Evolutionary conservation across 495 filamentous ascomycete species (phyloP).

Genomic region (Penicillium odoratum): DNA sequence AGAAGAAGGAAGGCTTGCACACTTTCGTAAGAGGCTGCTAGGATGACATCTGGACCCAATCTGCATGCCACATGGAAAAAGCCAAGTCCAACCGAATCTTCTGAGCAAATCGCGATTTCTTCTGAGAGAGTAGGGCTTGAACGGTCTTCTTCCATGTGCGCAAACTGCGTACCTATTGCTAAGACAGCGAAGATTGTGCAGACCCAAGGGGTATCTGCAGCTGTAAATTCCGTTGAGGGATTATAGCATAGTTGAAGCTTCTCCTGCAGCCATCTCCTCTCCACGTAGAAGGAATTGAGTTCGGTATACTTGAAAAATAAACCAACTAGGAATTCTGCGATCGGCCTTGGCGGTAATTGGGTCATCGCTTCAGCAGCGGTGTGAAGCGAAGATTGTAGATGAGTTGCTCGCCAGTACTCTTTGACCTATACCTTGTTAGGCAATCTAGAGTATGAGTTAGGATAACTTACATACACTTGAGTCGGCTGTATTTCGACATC

Average conservation of each 20-base stretch:
- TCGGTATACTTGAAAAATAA: constrained; percentile 51
- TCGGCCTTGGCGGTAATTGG: constrained; percentile 44
- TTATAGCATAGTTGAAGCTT: constrained; percentile 43
- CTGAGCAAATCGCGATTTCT: constrained; percentile 37
- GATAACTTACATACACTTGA: constrained; percentile 25
- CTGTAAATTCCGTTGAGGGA: constrained; percentile 28
- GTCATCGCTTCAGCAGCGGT: constrained; percentile 34
- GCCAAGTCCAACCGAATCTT: constrained; percentile 47
- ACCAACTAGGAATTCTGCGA: constrained; percentile 46
- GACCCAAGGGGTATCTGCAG: constrained; percentile 41
- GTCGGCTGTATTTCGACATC: constrained; percentile 30
- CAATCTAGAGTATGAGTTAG: background rate
- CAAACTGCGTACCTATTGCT: constrained; percentile 51
- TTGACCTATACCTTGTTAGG: constrained; percentile 29
- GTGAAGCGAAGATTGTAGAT: constrained; percentile 42
- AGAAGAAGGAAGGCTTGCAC: constrained; percentile 50
- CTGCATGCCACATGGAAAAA: constrained; percentile 49
- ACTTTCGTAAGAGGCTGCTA: constrained; percentile 46
- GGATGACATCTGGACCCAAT: constrained; percentile 49
- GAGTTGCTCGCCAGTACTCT: constrained; percentile 47
- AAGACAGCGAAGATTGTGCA: constrained; percentile 46
- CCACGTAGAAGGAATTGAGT: constrained; percentile 48
- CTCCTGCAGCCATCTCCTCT: constrained; percentile 42
- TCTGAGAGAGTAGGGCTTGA: constrained; percentile 24
- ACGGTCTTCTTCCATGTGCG: constrained; percentile 45